Percentiles rank a stretch among this genome's conserved stretches.
phyloP scores from a whole-genome alignment of 306 rosid genomes.

The Fragaria iinumae region DNA sequence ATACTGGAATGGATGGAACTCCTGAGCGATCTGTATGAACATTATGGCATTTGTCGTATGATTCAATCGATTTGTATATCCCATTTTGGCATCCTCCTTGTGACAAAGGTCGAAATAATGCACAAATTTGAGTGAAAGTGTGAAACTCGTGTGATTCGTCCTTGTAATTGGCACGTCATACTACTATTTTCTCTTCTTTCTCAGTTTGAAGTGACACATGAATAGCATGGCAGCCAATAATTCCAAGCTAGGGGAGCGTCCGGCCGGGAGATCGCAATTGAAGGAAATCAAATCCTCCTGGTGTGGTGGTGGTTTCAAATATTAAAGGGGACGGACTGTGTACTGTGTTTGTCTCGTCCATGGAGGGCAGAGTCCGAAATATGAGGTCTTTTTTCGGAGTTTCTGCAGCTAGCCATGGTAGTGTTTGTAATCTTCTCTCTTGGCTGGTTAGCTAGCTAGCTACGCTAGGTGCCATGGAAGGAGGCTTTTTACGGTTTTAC shows the following conservation, averaged over 20 bases:
- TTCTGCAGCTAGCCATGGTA: neutral
- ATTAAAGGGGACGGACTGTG: neutral
- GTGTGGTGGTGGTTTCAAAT: neutral
- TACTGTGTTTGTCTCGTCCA: conserved; percentile 3
- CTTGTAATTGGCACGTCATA: too few relatives aligned
- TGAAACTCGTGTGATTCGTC: too few relatives aligned
- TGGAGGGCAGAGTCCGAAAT: conserved; percentile 2
- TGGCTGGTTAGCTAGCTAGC: neutral
- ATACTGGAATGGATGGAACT: neutral
- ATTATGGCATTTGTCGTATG: too few relatives aligned
- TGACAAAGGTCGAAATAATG: neutral
- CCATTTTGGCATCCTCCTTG: neutral
- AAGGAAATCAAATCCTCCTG: neutral
- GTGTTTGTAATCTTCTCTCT: neutral
- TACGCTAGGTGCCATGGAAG: neutral
- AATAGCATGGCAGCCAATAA: neutral
- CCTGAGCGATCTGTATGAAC: neutral
- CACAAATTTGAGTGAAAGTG: neutral
- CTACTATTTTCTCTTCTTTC: neutral
- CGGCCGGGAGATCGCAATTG: neutral
- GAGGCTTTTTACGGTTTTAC: neutral
- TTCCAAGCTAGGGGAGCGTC: neutral
- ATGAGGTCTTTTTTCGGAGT: neutral
- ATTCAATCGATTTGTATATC: neutral
- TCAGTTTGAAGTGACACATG: neutral